Percentiles rank a stretch among this genome's conserved stretches.
Evolutionary conservation across 2,329 filamentous ascomycete genomes (phyloP).

Genomic region (Monosporascus sp.): DNA sequence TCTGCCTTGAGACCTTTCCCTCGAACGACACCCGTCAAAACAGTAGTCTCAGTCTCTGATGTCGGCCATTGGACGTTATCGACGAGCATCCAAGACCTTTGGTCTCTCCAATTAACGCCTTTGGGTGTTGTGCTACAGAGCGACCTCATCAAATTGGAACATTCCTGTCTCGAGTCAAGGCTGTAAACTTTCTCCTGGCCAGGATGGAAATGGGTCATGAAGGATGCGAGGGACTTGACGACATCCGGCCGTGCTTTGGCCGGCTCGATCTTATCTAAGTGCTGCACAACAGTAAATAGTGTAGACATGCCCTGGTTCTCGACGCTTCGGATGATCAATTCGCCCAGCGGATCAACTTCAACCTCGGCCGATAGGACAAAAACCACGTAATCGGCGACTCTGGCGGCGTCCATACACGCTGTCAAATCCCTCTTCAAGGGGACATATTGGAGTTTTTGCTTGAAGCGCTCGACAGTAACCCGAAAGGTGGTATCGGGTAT

Average conservation of each 20-base stretch:
- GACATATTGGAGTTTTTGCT: slow-evolving; percentile 87
- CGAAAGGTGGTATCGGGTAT: slow-evolving; percentile 54
- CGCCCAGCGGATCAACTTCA: slow-evolving; percentile 79
- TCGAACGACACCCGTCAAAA: slow-evolving; percentile 79
- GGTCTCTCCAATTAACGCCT: slow-evolving; percentile 91
- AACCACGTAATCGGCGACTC: slow-evolving; percentile 85
- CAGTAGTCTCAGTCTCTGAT: slow-evolving; percentile 54
- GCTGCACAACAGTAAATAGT: slow-evolving; percentile 78
- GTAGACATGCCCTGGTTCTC: slow-evolving; percentile 95
- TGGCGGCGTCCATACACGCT: slow-evolving; percentile 76
- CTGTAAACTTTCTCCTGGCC: slow-evolving; percentile 87
- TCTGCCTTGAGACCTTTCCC: slow-evolving; percentile 86
- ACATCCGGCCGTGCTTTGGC: slow-evolving; percentile 73
- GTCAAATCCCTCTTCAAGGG: slow-evolving; percentile 68
- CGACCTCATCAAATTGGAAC: slow-evolving; percentile 82
- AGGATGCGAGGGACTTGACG: slow-evolving; percentile 79
- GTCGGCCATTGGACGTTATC: slow-evolving; percentile 73
- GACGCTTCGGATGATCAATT: slow-evolving; percentile 77
- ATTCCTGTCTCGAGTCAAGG: slow-evolving; percentile 83
- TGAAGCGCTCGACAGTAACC: slow-evolving; percentile 81
- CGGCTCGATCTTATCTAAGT: slow-evolving; percentile 70
- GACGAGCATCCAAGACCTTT: slow-evolving; percentile 90
- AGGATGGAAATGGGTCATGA: slow-evolving; percentile 91
- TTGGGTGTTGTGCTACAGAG: slow-evolving; percentile 90
- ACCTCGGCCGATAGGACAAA: slow-evolving; percentile 76